phyloP scores from a whole-genome alignment of 2,329 filamentous ascomycete species.

The Nakataea oryzae region DNA sequence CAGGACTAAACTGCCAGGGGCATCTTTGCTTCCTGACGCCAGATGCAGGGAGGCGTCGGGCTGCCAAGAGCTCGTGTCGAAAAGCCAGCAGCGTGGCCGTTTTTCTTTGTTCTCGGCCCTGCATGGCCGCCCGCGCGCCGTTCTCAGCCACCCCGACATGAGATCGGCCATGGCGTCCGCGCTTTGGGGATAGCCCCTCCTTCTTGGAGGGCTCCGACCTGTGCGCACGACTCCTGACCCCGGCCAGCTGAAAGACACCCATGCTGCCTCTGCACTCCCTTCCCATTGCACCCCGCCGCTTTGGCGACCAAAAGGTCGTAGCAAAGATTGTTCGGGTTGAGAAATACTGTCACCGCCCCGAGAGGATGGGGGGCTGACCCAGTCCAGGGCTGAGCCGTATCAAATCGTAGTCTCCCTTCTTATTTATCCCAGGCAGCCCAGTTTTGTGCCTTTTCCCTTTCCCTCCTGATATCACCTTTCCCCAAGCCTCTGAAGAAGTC shows the following conservation, averaged over 20 bases:
- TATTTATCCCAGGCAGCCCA: not conserved
- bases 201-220: not conserved
- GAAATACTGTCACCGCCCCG: not conserved
- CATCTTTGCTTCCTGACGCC: not conserved
- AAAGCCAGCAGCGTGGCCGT: not conserved
- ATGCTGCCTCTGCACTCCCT: not conserved
- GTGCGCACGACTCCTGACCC: not conserved
- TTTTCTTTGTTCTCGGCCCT: not conserved
- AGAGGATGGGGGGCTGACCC: not conserved
- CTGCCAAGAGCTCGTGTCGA: not conserved
- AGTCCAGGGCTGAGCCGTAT: not conserved
- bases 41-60: not conserved
- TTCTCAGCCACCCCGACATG: not conserved
- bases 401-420: not conserved
- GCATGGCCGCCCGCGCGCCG: not conserved
- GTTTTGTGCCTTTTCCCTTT: not conserved
- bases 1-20: not conserved
- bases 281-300: not conserved
- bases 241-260: not conserved
- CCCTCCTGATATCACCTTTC: not conserved
- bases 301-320: not conserved
- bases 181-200: not conserved
- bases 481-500: not conserved
- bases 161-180: not conserved
- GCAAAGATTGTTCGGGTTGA: not conserved